These are phyloP conservation scores for Phytophthora citricola DNA, from an alignment of 352 stramenopile genomes.

Conservation along the genomic window DNA sequence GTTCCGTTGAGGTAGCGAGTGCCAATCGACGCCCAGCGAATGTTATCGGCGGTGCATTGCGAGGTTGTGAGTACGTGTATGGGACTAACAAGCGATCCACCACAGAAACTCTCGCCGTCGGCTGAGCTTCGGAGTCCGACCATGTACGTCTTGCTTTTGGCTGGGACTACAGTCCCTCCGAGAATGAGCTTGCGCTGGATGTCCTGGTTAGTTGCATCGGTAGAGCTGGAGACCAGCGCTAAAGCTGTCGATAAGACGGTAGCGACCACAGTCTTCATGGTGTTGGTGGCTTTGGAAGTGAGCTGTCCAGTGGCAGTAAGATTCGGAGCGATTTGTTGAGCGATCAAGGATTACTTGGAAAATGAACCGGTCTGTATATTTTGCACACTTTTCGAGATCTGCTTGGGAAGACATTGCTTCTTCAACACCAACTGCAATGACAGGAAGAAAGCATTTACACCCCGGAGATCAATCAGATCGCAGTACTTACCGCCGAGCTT, in stretches of 20 bases:
- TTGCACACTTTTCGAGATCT: background rate
- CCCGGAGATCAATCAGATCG: background rate
- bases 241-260: background rate
- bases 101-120: constrained; percentile 13
- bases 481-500: too few relatives aligned
- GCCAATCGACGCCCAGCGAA: constrained; percentile 11
- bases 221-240: background rate
- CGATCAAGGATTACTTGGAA: background rate
- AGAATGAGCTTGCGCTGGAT: constrained; percentile 18
- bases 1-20: constrained; percentile 1
- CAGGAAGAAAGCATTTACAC: background rate
- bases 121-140: constrained; percentile 7
- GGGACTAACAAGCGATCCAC: constrained; percentile 9
- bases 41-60: constrained; percentile 3
- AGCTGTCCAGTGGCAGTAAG: background rate
- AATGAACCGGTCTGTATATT: background rate
- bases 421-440: background rate
- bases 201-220: background rate
- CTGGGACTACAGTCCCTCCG: constrained; percentile 3
- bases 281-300: background rate
- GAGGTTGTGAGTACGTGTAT: constrained; percentile 10
- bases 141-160: constrained; percentile 10
- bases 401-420: background rate
- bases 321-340: constrained; percentile 8
- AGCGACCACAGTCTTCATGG: constrained; percentile 1